phyloP scores from a whole-genome alignment of 768 basidiomycete genomes.

The Leccinum pellstonianum region DNA sequence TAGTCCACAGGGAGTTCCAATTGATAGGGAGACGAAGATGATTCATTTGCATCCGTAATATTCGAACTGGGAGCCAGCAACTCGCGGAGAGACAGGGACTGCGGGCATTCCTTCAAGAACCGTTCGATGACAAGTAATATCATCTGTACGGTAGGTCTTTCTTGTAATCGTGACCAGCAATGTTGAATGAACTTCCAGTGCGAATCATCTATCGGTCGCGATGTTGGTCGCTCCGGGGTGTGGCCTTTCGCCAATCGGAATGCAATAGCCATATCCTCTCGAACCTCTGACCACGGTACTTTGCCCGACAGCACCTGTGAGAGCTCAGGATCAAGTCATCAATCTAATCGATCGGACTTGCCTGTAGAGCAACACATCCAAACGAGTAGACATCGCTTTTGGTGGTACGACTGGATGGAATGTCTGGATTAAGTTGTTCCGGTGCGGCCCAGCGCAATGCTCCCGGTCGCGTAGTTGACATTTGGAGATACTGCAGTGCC shows the following conservation, averaged over 20 bases:
- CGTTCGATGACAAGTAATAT: neutral
- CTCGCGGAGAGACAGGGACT: neutral
- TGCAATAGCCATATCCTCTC: neutral
- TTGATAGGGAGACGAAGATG: neutral
- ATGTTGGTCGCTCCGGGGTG: neutral
- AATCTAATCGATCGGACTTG: neutral
- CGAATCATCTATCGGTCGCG: neutral
- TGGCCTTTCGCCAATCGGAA: neutral
- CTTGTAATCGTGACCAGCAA: neutral
- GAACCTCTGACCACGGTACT: neutral
- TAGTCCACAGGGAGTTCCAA: neutral
- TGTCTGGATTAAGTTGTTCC: neutral
- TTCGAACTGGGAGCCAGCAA: neutral
- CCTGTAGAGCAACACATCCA: neutral
- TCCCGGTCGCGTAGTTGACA: neutral
- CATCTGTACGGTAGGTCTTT: neutral
- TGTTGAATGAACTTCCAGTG: neutral
- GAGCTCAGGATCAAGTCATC: neutral
- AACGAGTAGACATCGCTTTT: neutral
- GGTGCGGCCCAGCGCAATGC: neutral
- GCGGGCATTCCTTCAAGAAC: neutral
- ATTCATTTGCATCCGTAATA: neutral
- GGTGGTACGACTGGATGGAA: neutral
- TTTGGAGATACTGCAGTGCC: neutral
- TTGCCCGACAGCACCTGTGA: neutral